Percentiles rank a stretch among this genome's conserved stretches.
phyloP scores from a whole-genome alignment of 176 grass and related monocot genomes.

The Eragrostis nindensis region DNA sequence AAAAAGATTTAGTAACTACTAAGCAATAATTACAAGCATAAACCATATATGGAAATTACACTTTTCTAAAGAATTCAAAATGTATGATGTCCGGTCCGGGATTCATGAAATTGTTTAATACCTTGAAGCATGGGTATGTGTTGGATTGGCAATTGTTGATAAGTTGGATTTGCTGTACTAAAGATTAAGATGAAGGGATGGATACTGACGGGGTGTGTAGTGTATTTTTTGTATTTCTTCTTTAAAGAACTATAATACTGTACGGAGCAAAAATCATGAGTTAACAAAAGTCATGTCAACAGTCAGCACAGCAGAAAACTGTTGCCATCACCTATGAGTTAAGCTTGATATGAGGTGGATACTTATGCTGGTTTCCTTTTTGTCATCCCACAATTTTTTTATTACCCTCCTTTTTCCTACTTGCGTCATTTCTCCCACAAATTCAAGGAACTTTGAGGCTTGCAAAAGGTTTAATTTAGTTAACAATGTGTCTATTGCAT shows the following conservation, averaged over 20 bases:
- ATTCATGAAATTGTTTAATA: neutral
- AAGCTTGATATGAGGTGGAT: conserved; percentile 23
- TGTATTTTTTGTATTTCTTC: neutral
- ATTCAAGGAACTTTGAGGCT: neutral
- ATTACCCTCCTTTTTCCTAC: neutral
- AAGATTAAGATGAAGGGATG: neutral
- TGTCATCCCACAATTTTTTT: neutral
- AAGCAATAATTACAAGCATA: neutral
- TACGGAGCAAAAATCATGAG: neutral
- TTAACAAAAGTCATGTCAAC: neutral
- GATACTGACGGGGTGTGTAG: neutral
- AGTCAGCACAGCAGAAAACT: neutral
- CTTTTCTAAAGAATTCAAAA: conserved; percentile 1
- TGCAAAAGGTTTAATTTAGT: neutral
- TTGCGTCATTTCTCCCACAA: conserved; percentile 7
- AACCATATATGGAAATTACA: neutral
- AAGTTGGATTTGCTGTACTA: conserved; percentile 21
- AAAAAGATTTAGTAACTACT: neutral
- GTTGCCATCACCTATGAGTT: conserved; percentile 22
- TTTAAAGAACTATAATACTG: neutral
- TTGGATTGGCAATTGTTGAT: neutral
- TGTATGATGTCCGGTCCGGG: neutral
- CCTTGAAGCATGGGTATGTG: neutral
- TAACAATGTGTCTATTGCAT: neutral
- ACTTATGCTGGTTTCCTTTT: neutral